phyloP scores from a whole-genome alignment of 192 early-diverging fungal species.

The Coemansia sp. region DNA sequence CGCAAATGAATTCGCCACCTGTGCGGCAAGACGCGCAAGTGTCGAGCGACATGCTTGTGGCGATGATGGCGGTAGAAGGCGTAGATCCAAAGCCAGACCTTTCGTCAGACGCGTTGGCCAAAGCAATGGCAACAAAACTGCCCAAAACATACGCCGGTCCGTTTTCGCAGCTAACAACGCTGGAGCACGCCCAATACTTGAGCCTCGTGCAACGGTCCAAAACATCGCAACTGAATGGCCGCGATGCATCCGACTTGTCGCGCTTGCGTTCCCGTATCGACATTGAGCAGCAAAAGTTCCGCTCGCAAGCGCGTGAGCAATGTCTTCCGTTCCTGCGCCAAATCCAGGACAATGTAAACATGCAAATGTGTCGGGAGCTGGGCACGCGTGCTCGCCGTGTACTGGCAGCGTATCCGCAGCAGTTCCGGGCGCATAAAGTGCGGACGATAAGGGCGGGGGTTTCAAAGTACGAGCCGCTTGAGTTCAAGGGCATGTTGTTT shows the following conservation, averaged over 20 bases:
- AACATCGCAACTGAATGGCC: not conserved
- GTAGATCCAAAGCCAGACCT: not conserved
- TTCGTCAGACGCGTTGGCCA: not conserved
- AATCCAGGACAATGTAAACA: conserved; percentile 3
- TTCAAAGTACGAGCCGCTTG: conserved; percentile 26
- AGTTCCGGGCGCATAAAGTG: conserved; percentile 22
- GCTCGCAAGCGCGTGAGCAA: conserved; percentile 24
- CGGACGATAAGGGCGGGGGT: conserved; percentile 34
- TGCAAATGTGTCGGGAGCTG: not conserved
- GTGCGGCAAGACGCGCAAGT: conserved; percentile 10
- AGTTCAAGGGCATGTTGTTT: conserved; percentile 33
- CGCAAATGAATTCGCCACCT: not conserved
- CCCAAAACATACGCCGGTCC: conserved; percentile 33
- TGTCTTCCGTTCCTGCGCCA: conserved; percentile 10
- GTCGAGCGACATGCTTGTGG: conserved; percentile 40
- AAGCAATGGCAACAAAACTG: conserved; percentile 14
- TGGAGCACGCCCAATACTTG: conserved; percentile 30
- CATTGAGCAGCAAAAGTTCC: conserved; percentile 40
- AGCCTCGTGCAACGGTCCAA: conserved; percentile 17
- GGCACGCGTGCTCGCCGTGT: conserved; percentile 4
- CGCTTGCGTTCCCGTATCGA: conserved; percentile 32
- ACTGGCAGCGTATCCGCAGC: conserved; percentile 15
- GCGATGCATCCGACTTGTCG: conserved; percentile 10
- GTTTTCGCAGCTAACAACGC: conserved; percentile 35
- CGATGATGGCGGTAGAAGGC: conserved; percentile 48